Conservation (phyloP, 805 yeast genomes). For the Wickerhamomyces canadensis region DNA sequence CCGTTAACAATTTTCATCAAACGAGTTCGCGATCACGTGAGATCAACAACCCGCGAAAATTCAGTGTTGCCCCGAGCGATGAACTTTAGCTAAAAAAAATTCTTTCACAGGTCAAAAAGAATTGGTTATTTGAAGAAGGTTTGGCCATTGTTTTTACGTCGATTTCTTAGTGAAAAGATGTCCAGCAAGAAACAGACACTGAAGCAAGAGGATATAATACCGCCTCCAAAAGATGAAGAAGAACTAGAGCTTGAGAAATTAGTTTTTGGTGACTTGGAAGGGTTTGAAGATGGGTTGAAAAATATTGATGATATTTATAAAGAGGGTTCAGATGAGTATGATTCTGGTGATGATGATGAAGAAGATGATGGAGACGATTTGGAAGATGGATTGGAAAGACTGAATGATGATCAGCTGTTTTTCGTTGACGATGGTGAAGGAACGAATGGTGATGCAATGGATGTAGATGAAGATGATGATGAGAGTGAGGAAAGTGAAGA, state of each 20-base stretch:
- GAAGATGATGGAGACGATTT: slow-evolving; percentile 28
- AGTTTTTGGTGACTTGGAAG: slow-evolving; percentile 84
- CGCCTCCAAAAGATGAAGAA: slow-evolving; percentile 76
- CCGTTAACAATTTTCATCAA: slow-evolving; percentile 1
- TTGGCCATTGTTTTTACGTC: not conserved
- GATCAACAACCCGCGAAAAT: too few species aligned
- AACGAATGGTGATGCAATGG: slow-evolving; percentile 9
- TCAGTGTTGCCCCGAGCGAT: slow-evolving; percentile 4
- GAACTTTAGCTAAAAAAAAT: slow-evolving; percentile 3
- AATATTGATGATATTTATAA: slow-evolving; percentile 50
- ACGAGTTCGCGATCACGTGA: slow-evolving; percentile 5
- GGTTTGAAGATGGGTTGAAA: slow-evolving; percentile 61
- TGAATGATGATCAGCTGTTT: slow-evolving; percentile 47
- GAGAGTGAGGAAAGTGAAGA: slow-evolving; percentile 28
- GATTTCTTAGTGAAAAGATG: not conserved
- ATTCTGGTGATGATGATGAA: slow-evolving; percentile 38
- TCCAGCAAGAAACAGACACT: not conserved
- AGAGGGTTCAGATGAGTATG: slow-evolving; percentile 28
- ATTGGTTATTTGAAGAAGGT: too few species aligned
- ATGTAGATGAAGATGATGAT: slow-evolving; percentile 15
- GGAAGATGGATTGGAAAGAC: slow-evolving; percentile 26
- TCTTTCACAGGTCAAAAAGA: slow-evolving; percentile 1
- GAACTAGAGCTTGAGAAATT: slow-evolving; percentile 74
- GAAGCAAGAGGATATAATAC: slow-evolving; percentile 11
- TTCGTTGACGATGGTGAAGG: slow-evolving; percentile 45